Evolutionary conservation across 176 grass and related monocot species (phyloP).

Genomic region (Zizania latifolia): DNA sequence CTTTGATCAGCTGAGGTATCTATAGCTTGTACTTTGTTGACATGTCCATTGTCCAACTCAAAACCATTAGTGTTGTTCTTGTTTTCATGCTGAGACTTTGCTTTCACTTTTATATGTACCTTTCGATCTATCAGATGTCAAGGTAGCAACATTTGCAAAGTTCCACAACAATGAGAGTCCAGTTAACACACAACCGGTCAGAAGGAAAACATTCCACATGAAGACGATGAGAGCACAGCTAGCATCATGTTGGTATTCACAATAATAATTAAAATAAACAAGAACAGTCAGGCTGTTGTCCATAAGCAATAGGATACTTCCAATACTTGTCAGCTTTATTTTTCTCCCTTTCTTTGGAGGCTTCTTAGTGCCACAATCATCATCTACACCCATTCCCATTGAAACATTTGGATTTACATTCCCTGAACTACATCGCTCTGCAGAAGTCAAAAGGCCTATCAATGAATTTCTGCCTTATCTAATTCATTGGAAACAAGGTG

Average conservation of each 20-base stretch:
- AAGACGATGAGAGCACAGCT: background rate
- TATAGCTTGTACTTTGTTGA: slow-evolving; percentile 19
- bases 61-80: slow-evolving; percentile 35
- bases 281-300: slow-evolving; percentile 10
- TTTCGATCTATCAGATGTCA: slow-evolving; percentile 51
- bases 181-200: background rate
- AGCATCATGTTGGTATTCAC: background rate
- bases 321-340: slow-evolving; percentile 49
- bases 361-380: slow-evolving; percentile 34
- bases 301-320: slow-evolving; percentile 50
- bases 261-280: slow-evolving; percentile 8
- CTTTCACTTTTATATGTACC: slow-evolving; percentile 43
- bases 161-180: background rate
- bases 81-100: slow-evolving; percentile 29
- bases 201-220: background rate
- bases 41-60: slow-evolving; percentile 26
- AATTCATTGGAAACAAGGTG: background rate
- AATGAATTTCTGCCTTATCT: background rate
- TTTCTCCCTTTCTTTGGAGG: slow-evolving; percentile 63
- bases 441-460: slow-evolving; percentile 10
- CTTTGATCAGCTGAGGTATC: slow-evolving; percentile 26
- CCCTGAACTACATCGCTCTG: slow-evolving; percentile 49
- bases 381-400: slow-evolving; percentile 28
- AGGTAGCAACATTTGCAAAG: slow-evolving; percentile 16
- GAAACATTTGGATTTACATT: slow-evolving; percentile 27